Base-by-base conservation (phyloP, 179 eudicot genomes). In the Pouteria campechiana region DNA sequence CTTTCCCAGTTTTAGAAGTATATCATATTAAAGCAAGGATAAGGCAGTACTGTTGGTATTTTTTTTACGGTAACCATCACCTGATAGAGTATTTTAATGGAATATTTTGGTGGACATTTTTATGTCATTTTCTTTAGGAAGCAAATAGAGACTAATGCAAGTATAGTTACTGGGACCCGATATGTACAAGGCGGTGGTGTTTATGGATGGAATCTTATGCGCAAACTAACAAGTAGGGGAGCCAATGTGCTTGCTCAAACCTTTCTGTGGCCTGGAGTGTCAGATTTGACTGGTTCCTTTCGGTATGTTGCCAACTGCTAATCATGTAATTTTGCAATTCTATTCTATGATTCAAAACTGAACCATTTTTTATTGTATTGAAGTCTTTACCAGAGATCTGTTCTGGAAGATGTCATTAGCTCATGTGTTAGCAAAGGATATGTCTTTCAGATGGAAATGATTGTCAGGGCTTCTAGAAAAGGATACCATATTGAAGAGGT, bases 161-260 rank as follows among this genome's bases (percentile, higher is more conserved):
- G 73, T 60, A 79, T 89, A 59, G 95, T 85, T 31, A 89, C 97
- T 44, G 97, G 97, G 29, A 89, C 95, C 27, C 81, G 97, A 8
- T 89, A 89, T 72, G 93, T 89, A 12, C 66, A 58, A 54, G 79
- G 81, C 44, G 97, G 97, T 46, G 97, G 97, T 46, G 95, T 89
- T 16, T 95, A 89, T 47, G 97, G 97, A 19, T 89, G 97, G 97
- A 89, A 76, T 60, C 83, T 89, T 19, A 78, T 85, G 95, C 95
- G 95, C 49, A 89, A 89, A 58, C 65, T 89, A 64, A 89, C 95
- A 11, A 89, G 97, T 70, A 78, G 97, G 46, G 97, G 95, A 60
- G 95, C 97, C 8, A 89, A 89, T 65, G 97, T 85, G 39, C 92
- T 89, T 55, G 97, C 97, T 25, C 90, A 89, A 5, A 89, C 95